Evolutionary conservation across 257 asterid genomes (phyloP).

Genomic region (Knoxia roxburghii): DNA sequence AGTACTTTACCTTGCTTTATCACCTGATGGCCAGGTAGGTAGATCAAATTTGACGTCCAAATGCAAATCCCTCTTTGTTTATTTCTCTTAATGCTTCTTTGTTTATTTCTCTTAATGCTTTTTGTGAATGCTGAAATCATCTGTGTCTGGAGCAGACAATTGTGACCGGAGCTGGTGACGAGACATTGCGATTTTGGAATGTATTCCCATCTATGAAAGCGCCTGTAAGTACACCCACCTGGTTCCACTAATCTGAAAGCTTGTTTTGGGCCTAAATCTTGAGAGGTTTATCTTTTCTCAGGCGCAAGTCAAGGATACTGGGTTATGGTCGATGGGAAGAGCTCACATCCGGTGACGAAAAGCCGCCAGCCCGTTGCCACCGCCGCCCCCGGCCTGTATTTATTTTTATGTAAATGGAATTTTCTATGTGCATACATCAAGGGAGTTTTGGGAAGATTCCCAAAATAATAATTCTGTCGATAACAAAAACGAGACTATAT

Average conservation of each 20-base stretch:
- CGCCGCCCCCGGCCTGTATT: too few relatives aligned
- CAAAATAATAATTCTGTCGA: too few relatives aligned
- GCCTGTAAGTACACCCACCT: constrained; percentile 86
- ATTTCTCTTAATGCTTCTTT: too few relatives aligned
- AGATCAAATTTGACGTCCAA: constrained; percentile 11
- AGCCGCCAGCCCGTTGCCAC: neutral
- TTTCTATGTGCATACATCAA: too few relatives aligned
- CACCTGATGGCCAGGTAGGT: constrained; percentile 99
- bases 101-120: too few relatives aligned
- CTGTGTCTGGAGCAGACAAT: constrained; percentile 53
- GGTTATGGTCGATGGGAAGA: constrained; percentile 93
- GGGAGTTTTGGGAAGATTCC: too few relatives aligned
- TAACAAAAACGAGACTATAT: too few relatives aligned
- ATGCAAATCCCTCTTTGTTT: too few relatives aligned
- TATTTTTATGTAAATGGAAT: too few relatives aligned
- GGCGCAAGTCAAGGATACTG: constrained; percentile 77
- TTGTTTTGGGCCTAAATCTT: too few relatives aligned
- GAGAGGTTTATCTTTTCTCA: too few relatives aligned
- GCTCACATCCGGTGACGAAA: constrained; percentile 56
- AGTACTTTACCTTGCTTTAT: constrained; percentile 85
- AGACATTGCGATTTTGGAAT: constrained; percentile 89
- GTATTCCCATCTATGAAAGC: constrained; percentile 76
- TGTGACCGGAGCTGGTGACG: constrained; percentile 99
- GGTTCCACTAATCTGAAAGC: too few relatives aligned
- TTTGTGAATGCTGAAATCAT: neutral